These are phyloP conservation scores for Silene coronaria DNA, from an alignment of 179 eudicot genomes.

Conservation along the genomic window DNA sequence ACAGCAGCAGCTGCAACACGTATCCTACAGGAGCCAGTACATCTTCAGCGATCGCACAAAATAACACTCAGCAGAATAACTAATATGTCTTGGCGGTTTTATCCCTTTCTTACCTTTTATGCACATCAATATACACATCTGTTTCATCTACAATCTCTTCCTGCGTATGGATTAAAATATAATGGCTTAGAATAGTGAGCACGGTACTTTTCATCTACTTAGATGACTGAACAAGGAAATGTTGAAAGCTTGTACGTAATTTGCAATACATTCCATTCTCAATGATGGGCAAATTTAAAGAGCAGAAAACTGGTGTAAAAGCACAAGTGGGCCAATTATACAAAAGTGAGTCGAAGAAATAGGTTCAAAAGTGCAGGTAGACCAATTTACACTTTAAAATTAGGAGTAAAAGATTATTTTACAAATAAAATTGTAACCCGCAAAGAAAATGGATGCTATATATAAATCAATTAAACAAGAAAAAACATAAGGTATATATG, in stretches of 20 bases:
- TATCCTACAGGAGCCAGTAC: constrained; percentile 28
- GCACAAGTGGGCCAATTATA: too few relatives aligned
- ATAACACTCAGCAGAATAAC: not conserved
- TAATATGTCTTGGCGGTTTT: not conserved
- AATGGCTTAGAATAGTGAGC: constrained; percentile 5
- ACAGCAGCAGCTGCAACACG: constrained; percentile 46
- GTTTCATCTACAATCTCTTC: constrained; percentile 97
- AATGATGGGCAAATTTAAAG: too few relatives aligned
- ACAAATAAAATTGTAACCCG: too few relatives aligned
- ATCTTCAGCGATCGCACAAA: not conserved
- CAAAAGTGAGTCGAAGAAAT: too few relatives aligned
- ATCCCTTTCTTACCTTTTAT: constrained; percentile 55
- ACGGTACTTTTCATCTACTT: not conserved
- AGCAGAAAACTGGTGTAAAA: too few relatives aligned
- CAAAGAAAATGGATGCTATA: too few relatives aligned
- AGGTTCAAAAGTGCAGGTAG: too few relatives aligned
- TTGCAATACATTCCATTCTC: not conserved
- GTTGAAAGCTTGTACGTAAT: not conserved
- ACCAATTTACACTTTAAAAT: too few relatives aligned
- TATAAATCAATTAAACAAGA: too few relatives aligned
- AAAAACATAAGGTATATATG: too few relatives aligned
- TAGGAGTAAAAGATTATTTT: too few relatives aligned
- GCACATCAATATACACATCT: constrained; percentile 81
- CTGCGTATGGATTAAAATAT: constrained; percentile 29
- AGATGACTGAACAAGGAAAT: not conserved